These are phyloP conservation scores for Diphasiastrum complanatum DNA, from an alignment of 83 land plant genomes.

Conservation along the genomic window DNA sequence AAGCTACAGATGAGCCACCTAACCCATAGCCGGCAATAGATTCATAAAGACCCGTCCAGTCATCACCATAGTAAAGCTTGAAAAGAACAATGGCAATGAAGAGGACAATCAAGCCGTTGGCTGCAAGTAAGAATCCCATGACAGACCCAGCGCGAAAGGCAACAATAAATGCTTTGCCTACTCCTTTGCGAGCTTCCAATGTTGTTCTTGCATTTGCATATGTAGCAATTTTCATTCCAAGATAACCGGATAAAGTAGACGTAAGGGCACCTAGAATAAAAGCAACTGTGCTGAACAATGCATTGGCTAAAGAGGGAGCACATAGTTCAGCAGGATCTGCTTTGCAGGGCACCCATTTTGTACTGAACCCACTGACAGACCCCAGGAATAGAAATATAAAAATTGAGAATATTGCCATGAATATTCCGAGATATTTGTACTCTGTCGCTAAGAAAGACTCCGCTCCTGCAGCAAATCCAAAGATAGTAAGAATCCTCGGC, in stretches of 20 bases:
- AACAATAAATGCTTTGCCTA: conserved; percentile 75
- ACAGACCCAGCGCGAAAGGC: conserved; percentile 85
- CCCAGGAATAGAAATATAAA: conserved; percentile 63
- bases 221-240: conserved; percentile 84
- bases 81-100: conserved; percentile 64
- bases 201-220: conserved; percentile 81
- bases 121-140: conserved; percentile 79
- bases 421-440: conserved; percentile 47
- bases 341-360: conserved; percentile 45
- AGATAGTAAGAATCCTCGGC: too few relatives aligned
- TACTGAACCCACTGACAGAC: conserved; percentile 71
- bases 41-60: conserved; percentile 84
- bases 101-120: conserved; percentile 72
- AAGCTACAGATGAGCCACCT: conserved; percentile 89
- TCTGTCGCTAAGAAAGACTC: conserved; percentile 50
- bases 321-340: conserved; percentile 39
- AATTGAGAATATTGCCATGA: conserved; percentile 42
- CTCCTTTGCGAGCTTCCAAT: conserved; percentile 69
- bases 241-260: conserved; percentile 66
- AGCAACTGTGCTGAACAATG: conserved; percentile 59
- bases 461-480: conserved; percentile 29
- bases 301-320: conserved; percentile 64
- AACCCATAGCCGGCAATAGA: conserved; percentile 89
- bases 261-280: conserved; percentile 75
- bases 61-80: conserved; percentile 69